A percentile compares a stretch with the other conserved stretches of the same genome.
phyloP scores from a whole-genome alignment of 1,139 yeast genomes.

The Keqinozyma sinolaborantium region DNA sequence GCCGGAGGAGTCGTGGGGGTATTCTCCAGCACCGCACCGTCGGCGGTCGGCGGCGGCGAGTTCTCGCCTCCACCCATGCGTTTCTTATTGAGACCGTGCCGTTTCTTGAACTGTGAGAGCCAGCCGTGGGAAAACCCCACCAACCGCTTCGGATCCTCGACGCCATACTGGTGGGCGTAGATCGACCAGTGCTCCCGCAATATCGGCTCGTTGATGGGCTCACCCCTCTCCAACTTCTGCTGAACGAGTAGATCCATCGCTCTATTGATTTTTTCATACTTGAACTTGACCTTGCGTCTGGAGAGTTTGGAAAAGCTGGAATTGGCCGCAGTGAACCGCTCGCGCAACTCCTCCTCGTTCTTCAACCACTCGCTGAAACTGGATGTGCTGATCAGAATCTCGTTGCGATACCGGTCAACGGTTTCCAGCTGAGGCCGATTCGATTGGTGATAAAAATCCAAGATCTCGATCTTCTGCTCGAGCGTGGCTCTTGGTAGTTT shows the following conservation, averaged over 20 bases:
- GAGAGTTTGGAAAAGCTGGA: slow-evolving; percentile 35
- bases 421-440: slow-evolving; percentile 56
- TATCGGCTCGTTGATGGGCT: slow-evolving; percentile 52
- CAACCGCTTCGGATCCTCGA: slow-evolving; percentile 55
- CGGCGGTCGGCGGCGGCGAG: slow-evolving; percentile 1
- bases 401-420: slow-evolving; percentile 47
- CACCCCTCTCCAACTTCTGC: slow-evolving; percentile 37
- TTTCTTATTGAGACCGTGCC: slow-evolving; percentile 49
- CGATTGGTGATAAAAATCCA: slow-evolving; percentile 48
- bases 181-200: slow-evolving; percentile 54
- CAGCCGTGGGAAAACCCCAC: slow-evolving; percentile 59
- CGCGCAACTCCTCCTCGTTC: slow-evolving; percentile 46
- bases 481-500: slow-evolving; percentile 54
- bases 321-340: slow-evolving; percentile 36
- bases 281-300: slow-evolving; percentile 47
- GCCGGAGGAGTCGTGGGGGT: slow-evolving; percentile 1
- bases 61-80: slow-evolving; percentile 24
- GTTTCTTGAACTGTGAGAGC: slow-evolving; percentile 56
- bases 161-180: slow-evolving; percentile 55
- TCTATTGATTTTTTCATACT: slow-evolving; percentile 53
- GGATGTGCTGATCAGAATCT: slow-evolving; percentile 52
- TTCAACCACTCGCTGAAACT: slow-evolving; percentile 61
- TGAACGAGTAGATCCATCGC: slow-evolving; percentile 57
- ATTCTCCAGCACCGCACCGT: not conserved
- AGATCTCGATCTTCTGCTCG: slow-evolving; percentile 54